phyloP scores from a whole-genome alignment of 768 basidiomycete genomes.

The Pisolithus orientalis region DNA sequence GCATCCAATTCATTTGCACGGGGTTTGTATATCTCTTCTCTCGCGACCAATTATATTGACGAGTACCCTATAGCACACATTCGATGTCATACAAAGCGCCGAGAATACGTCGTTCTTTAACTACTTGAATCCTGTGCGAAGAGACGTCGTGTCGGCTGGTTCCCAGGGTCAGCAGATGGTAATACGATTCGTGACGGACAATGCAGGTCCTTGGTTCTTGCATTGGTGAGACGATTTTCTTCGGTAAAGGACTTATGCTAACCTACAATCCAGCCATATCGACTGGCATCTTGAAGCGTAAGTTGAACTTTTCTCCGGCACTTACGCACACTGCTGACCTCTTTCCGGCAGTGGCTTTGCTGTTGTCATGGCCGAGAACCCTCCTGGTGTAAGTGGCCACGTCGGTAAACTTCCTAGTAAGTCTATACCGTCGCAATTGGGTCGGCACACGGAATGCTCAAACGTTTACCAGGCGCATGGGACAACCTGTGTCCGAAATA shows the following conservation, averaged over 20 bases:
- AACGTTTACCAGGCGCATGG: slow-evolving; percentile 15
- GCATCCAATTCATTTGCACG: slow-evolving; percentile 27
- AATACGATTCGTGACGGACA: slow-evolving; percentile 56
- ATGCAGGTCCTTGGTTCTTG: slow-evolving; percentile 53
- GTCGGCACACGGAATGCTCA: background rate
- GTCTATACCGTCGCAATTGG: background rate
- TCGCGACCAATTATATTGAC: background rate
- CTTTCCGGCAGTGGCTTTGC: slow-evolving; percentile 17
- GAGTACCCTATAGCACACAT: slow-evolving; percentile 24
- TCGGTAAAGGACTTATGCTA: background rate
- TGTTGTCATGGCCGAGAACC: slow-evolving; percentile 21
- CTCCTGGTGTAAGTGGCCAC: slow-evolving; percentile 9
- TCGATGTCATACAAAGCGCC: slow-evolving; percentile 30
- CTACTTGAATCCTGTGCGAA: slow-evolving; percentile 31
- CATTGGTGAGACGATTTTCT: slow-evolving; percentile 26
- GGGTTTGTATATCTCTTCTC: slow-evolving; percentile 11
- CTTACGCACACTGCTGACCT: background rate
- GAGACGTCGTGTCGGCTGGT: slow-evolving; percentile 25
- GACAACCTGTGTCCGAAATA: slow-evolving; percentile 19
- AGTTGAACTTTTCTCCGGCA: background rate
- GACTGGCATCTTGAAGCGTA: slow-evolving; percentile 25
- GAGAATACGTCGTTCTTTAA: slow-evolving; percentile 19
- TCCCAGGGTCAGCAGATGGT: slow-evolving; percentile 36
- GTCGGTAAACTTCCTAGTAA: slow-evolving; percentile 13
- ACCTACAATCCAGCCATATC: slow-evolving; percentile 16